A percentile compares a stretch with the other conserved stretches of the same genome.
Evolutionary conservation across 129 eudicot genomes (phyloP).

Genomic region (Flaveria sonorensis): DNA sequence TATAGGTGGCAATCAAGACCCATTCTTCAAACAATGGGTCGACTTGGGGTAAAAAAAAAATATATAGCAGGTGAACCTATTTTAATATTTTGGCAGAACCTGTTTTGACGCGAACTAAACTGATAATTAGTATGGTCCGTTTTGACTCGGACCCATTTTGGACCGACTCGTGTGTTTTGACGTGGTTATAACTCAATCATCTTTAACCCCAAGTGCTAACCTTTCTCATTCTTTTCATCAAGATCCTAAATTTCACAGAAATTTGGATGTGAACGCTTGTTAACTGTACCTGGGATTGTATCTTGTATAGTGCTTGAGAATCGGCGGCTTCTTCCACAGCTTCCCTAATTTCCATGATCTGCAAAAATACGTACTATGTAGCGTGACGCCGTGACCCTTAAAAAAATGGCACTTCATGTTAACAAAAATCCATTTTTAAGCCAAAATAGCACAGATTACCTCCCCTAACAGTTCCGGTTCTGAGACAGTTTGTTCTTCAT

Average conservation of each 20-base stretch:
- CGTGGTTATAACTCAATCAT: background rate
- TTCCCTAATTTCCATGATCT: conserved; percentile 96
- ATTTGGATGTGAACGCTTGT: background rate
- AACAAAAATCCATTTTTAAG: background rate
- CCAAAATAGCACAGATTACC: conserved; percentile 39
- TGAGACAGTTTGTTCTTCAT: conserved; percentile 85
- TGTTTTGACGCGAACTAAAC: too few species aligned
- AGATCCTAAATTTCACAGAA: background rate
- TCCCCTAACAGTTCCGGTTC: conserved; percentile 76
- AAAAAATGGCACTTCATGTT: background rate
- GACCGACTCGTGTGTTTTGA: too few species aligned
- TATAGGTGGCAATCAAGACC: too few species aligned
- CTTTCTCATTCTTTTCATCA: background rate
- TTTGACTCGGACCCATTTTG: too few species aligned
- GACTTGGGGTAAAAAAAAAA: too few species aligned
- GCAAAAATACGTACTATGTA: conserved; percentile 21
- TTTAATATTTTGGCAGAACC: too few species aligned
- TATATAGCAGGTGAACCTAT: too few species aligned
- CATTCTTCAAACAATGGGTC: too few species aligned
- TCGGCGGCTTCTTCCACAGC: conserved; percentile 82
- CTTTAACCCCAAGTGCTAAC: conserved; percentile 2
- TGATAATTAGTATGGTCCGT: too few species aligned
- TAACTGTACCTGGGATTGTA: conserved; percentile 58
- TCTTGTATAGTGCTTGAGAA: conserved; percentile 51
- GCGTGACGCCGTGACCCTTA: background rate